Conservation (phyloP, 73 alveolate species). For the Uronychia setigera region DNA sequence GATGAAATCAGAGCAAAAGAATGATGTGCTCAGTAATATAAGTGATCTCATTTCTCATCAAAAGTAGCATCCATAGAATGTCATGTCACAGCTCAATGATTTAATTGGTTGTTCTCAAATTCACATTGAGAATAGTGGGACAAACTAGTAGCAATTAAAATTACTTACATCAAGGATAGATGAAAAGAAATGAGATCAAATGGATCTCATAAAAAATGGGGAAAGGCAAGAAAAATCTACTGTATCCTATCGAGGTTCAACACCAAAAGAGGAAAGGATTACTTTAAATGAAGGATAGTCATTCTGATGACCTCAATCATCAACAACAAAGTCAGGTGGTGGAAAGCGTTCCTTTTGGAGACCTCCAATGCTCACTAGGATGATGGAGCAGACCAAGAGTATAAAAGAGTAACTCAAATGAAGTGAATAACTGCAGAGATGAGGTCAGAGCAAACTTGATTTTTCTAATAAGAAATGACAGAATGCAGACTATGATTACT, state of each 20-base stretch:
- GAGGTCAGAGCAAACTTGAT: neutral
- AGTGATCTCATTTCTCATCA: too few species aligned
- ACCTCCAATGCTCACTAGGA: neutral
- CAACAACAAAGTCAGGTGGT: neutral
- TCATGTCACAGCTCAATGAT: too few species aligned
- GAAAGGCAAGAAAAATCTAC: neutral
- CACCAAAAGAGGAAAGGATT: too few species aligned
- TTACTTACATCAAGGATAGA: neutral
- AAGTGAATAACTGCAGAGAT: neutral
- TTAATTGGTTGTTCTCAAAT: neutral
- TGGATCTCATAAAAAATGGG: neutral
- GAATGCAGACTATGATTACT: neutral
- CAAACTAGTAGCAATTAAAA: neutral
- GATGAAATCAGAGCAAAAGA: neutral
- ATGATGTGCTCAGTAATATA: neutral
- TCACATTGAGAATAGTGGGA: neutral
- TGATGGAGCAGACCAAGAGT: neutral
- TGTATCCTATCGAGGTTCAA: too few species aligned
- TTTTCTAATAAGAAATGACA: neutral
- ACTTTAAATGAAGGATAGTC: neutral
- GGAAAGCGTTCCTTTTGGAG: neutral
- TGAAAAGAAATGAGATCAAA: neutral
- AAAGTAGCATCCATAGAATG: too few species aligned
- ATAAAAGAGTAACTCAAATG: neutral
- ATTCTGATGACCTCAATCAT: neutral